A percentile compares a stretch with the other conserved stretches of the same genome.
Evolutionary conservation across 306 rosid genomes (phyloP).

Genomic region (Sicyos baderoa): DNA sequence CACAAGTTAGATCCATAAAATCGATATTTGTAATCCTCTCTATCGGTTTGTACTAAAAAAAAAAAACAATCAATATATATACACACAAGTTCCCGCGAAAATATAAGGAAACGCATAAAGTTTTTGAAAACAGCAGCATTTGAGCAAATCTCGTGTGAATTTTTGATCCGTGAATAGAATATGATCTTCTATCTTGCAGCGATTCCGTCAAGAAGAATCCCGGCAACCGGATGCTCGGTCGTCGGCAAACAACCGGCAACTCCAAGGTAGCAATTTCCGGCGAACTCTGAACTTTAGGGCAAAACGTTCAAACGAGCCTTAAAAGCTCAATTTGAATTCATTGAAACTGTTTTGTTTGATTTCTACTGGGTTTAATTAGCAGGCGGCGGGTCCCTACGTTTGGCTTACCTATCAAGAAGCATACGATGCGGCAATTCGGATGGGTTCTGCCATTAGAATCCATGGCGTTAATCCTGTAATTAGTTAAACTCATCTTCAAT

Average conservation of each 20-base stretch:
- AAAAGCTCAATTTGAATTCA: neutral
- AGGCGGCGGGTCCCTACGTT: slow-evolving; percentile 39
- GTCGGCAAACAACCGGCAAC: slow-evolving; percentile 44
- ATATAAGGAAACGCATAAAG: too few relatives aligned
- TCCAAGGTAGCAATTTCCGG: slow-evolving; percentile 41
- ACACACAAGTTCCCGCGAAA: too few relatives aligned
- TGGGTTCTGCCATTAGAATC: slow-evolving; percentile 65
- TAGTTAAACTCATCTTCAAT: slow-evolving; percentile 1
- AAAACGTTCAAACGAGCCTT: neutral
- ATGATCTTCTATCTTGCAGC: slow-evolving; percentile 32
- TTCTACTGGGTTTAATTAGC: slow-evolving; percentile 4
- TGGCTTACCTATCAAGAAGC: slow-evolving; percentile 61
- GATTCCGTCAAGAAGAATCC: slow-evolving; percentile 69
- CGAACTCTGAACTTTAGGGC: neutral
- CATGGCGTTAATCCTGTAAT: slow-evolving; percentile 62
- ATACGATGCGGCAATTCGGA: slow-evolving; percentile 42
- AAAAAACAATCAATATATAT: too few relatives aligned
- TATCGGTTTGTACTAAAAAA: too few relatives aligned
- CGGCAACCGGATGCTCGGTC: slow-evolving; percentile 56
- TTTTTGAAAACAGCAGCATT: too few relatives aligned
- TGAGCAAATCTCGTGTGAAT: too few relatives aligned
- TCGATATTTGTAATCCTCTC: too few relatives aligned
- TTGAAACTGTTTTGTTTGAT: neutral
- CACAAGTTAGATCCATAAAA: too few relatives aligned
- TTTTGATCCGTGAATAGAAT: too few relatives aligned